A percentile compares a stretch with the other conserved stretches of the same genome.
Conservation (phyloP, 164 flowering plant genomes). For the Saururus chinensis region DNA sequence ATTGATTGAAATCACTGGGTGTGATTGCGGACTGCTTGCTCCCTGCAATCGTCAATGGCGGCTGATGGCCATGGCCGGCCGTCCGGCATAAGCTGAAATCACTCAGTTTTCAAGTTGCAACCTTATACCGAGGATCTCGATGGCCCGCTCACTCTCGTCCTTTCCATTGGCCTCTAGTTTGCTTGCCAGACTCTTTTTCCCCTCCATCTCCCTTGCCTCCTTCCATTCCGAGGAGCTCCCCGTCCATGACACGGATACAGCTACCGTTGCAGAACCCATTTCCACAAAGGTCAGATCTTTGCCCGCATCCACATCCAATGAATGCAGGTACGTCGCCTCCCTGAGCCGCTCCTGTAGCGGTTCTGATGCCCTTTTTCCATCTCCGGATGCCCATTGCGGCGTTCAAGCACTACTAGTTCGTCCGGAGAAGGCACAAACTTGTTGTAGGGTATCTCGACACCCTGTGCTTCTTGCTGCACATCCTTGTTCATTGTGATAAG, state of each 20-base stretch:
- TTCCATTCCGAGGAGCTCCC: too few species aligned
- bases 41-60: neutral
- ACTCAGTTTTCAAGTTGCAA: neutral
- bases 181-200: neutral
- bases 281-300: neutral
- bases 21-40: too few species aligned
- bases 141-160: neutral
- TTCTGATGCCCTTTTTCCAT: too few species aligned
- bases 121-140: neutral
- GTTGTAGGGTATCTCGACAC: conserved; percentile 22
- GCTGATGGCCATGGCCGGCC: neutral
- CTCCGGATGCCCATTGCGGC: conserved; percentile 30
- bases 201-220: neutral
- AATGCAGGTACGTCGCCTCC: neutral
- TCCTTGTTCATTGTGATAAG: conserved; percentile 17
- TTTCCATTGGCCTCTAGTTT: neutral
- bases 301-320: neutral
- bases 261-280: too few species aligned
- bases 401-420: conserved; percentile 25
- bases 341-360: conserved; percentile 23
- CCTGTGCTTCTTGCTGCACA: conserved; percentile 44
- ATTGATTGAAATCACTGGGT: too few species aligned
- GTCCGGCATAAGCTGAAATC: neutral
- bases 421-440: conserved; percentile 21
- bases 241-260: too few species aligned